Base-by-base conservation (phyloP, 2,329 filamentous ascomycete genomes). In the Plenodomus lindquistii region DNA sequence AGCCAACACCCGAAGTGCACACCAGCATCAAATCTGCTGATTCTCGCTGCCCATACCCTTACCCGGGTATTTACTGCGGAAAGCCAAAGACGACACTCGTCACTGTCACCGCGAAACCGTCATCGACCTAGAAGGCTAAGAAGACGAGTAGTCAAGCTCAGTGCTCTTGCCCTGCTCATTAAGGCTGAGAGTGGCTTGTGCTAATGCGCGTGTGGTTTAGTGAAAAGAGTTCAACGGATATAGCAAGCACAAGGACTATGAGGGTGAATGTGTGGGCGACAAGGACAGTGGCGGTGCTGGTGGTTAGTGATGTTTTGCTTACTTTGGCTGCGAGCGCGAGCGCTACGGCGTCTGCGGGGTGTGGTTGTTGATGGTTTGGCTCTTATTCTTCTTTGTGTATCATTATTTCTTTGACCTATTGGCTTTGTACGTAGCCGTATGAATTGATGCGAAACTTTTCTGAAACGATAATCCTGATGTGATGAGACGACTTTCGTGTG, bases 31-130 rank as follows among this genome's bases (percentile, higher is more conserved):
- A 57, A 0, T 45, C 52, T 2, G 29, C 54, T 2, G 61, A 62
- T 27, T 18, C 52, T 6, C 57, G 59, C 16, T 70, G 66, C 48
- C 65, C 63, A n/a, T 70, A 67, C 38, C 66, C 66, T 2, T 64
- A 68, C 19, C 66, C 66, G 0, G 49, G 49, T 0, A 47, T 63
- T 8, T 43, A 62, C 17, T 69, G 65, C 21, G 57, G 55, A 0
- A 31, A 42, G 27, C 18, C 45, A 4, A 48, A 39, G 35, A 65
- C 59, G n/a, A 63, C 53, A 15, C 27, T 31, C 27, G 15, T 31
- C 27, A 31, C 27, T 13, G 11, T 31, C 15, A 31, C 27, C 15
- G 15, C 27, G 15, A 31, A 31, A 31, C 6, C 27, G 27, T 13
- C 27, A 8, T n/a, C n/a, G n/a, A n/a, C n/a, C n/a, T n/a, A 18